Evolutionary conservation across 2,329 filamentous ascomycete species (phyloP).

Genomic region (Venturia asperata): DNA sequence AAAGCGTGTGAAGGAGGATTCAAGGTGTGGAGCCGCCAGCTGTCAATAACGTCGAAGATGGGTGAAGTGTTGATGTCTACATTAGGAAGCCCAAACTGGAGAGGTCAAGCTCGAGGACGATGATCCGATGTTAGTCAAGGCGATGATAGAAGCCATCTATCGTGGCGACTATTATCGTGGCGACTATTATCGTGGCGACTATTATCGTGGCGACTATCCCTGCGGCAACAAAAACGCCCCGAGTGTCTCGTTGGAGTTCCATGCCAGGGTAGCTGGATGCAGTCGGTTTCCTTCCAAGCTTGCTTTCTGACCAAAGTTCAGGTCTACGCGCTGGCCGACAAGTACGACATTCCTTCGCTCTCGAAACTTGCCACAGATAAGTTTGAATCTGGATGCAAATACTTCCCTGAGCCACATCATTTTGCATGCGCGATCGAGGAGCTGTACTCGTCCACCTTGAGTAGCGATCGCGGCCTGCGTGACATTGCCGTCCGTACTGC

Average conservation of each 20-base stretch:
- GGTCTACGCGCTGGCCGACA: conserved; percentile 1
- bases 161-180: not conserved
- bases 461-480: not conserved
- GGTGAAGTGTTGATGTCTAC: not conserved
- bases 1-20: conserved; percentile 6
- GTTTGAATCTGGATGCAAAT: not conserved
- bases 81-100: not conserved
- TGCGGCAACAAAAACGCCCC: not conserved
- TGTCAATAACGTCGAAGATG: not conserved
- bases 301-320: not conserved
- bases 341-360: not conserved
- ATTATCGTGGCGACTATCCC: not conserved
- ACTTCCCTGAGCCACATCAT: not conserved
- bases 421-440: not conserved
- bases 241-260: not conserved
- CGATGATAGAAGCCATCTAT: conserved; percentile 2
- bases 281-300: not conserved
- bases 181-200: not conserved
- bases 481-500: conserved; percentile 2
- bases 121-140: not conserved
- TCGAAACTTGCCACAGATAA: not conserved
- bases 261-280: not conserved
- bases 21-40: not conserved
- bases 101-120: conserved; percentile 1
- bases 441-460: not conserved